Base-by-base conservation (phyloP, 176 grass and related monocot genomes). In the Carex kokanica region DNA sequence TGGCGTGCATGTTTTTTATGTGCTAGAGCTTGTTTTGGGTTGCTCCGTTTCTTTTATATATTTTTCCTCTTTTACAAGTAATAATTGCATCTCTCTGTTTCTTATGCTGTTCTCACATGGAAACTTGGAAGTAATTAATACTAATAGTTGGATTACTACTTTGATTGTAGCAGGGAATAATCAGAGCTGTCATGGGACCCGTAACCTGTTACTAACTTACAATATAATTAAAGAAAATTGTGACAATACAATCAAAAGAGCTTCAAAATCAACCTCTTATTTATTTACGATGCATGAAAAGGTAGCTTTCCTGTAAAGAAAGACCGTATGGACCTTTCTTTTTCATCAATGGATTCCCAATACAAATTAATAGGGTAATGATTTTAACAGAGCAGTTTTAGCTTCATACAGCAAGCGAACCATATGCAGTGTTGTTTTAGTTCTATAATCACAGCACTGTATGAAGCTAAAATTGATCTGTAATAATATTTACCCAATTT, bases 111-210 rank as follows among this genome's bases (percentile, higher is more conserved):
- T 80, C 57, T 64, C 79, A 66, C 43, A 27, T 17, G 61, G 58
- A 62, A 65, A 6, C 14, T 65, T 63, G n/a, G 10, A 45, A 82
- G 60, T 66, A 24, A 82, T 51, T 52, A 64, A 43, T 34, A 23
- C 8, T 34, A 58, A 41, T 51, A 15, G 43, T 49, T 64, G 59
- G 23, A 62, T 81, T 23, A 31, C 13, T 27, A 67, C 1, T 82
- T 29, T 82, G 60, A 43, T 27, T 67, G 80, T 15, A 14, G 8
- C 6, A 66, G 20, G 40, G 62, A 67, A 82, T 67, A 64, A 45
- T 82, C 52, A 67, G 60, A 82, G 80, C 80, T 82, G 80, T 43
- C 80, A 64, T 11, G 14, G 80, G 59, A 24, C 21, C 60, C 3
- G 11, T 54, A 23, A 3, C n/a, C 15, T 23, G 3, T 38, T 43